Evolutionary conservation across 2,329 filamentous ascomycete species (phyloP), one percentile per base, ranked within the genome.

Genomic region (Pyrenophora seminiperda): DNA sequence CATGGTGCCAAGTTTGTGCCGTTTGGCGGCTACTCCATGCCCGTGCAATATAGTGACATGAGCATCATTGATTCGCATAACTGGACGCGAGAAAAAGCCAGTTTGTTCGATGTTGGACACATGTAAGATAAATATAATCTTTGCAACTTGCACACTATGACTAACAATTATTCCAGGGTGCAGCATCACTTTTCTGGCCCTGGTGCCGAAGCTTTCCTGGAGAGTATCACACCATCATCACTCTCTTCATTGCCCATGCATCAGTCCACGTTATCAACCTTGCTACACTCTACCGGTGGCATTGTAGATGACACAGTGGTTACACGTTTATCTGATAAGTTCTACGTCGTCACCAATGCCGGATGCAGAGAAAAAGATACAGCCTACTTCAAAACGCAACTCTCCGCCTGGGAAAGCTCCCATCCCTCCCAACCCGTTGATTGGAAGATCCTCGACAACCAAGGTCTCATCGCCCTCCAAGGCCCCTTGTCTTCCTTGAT

Each of bases 261-360:
- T 77, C 82, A 84, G 66, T 91, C 89, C 62, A 92, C 89, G 11
- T 82, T 99, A 31, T 96, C 90, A n/a, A 86, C 87, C 2, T 81
- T 99, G 24, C 79, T 99, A 32, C 88, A 90, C 41, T 61, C 62
- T 4, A 92, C 87, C 0, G 94, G 94, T 33, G 94, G 94, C 41
- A 97, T 99, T 62, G 86, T 96, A 40, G 94, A 99, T 71, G 94
- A 99, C 76, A 91, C 89, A 4, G 87, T 99, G 63, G 87, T 99
- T 66, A 95, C 92, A 5, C 83, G 88, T 54, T 80, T 96, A 10
- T 49, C 67, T 2, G 65, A 64, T 29, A 67, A 82, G 45, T 97
- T 92, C 79, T 96, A 97, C 75, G 86, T 97, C 50, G 94, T 99
- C 54, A 96, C 92, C 58, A 99, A 99, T 73, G 94, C 93, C 19